Percentiles rank a stretch among this genome's conserved stretches.
Evolutionary conservation across 495 filamentous ascomycete species (phyloP).

Genomic region (Bathelium albidoporum): DNA sequence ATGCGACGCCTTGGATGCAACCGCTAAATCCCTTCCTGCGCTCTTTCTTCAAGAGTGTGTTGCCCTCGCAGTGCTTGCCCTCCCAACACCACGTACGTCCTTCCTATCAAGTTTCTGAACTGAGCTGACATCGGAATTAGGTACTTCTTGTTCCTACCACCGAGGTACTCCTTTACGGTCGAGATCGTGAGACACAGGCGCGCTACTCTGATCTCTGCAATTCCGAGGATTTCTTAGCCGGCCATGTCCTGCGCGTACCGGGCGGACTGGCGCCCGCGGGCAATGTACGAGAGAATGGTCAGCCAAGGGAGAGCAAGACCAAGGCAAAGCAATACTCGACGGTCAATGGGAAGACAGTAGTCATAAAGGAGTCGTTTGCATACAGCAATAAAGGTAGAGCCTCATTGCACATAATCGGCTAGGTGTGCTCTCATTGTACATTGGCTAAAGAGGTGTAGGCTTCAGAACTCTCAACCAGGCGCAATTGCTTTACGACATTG

Average conservation of each 20-base stretch:
- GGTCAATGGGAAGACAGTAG: slow-evolving; percentile 82
- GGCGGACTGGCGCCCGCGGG: slow-evolving; percentile 46
- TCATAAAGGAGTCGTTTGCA: slow-evolving; percentile 86
- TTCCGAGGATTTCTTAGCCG: slow-evolving; percentile 89
- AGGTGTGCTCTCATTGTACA: background rate
- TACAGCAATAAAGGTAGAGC: slow-evolving; percentile 88
- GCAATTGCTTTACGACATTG: slow-evolving; percentile 70
- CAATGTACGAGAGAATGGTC: slow-evolving; percentile 52
- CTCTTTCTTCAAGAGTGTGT: slow-evolving; percentile 94
- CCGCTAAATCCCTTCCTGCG: slow-evolving; percentile 96
- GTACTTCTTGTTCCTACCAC: slow-evolving; percentile 89
- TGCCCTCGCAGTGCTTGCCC: slow-evolving; percentile 86
- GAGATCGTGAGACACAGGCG: slow-evolving; percentile 76
- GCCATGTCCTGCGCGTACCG: slow-evolving; percentile 88
- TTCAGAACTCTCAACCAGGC: slow-evolving; percentile 88
- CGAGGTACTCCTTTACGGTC: slow-evolving; percentile 76
- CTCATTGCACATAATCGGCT: background rate
- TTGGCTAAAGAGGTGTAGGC: slow-evolving; percentile 41
- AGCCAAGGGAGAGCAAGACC: slow-evolving; percentile 77
- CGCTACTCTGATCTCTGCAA: slow-evolving; percentile 69
- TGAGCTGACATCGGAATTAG: slow-evolving; percentile 28
- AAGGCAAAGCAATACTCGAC: slow-evolving; percentile 92
- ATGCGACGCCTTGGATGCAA: slow-evolving; percentile 67
- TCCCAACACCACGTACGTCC: slow-evolving; percentile 71
- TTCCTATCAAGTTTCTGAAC: background rate